Conservation (phyloP, 2,329 filamentous ascomycete genomes). For the Diaporthe destruens region DNA sequence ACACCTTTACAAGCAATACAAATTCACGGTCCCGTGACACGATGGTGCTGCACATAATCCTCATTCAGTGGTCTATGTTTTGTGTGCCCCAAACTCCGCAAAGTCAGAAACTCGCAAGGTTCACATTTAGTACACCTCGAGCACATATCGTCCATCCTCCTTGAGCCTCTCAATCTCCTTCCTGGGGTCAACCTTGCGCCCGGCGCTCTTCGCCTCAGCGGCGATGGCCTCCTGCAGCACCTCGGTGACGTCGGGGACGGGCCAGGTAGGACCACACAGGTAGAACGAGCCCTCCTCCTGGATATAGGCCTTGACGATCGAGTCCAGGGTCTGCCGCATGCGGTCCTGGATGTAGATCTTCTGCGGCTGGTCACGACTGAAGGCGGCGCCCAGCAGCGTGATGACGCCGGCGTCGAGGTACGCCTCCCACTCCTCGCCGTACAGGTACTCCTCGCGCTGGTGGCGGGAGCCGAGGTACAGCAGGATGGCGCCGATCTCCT, state of each 20-base stretch:
- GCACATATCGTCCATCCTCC: constrained; percentile 92
- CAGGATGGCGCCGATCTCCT: constrained; percentile 92
- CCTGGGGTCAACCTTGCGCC: constrained; percentile 84
- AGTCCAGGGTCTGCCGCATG: constrained; percentile 87
- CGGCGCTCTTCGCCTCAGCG: constrained; percentile 74
- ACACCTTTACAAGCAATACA: neutral
- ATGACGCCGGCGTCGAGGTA: constrained; percentile 96
- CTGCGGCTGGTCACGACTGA: constrained; percentile 95
- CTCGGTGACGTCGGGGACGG: constrained; percentile 94
- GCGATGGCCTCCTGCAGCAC: constrained; percentile 94
- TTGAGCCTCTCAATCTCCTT: constrained; percentile 98
- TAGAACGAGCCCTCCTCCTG: constrained; percentile 93
- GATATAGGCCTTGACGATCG: constrained; percentile 90
- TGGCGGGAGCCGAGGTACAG: constrained; percentile 97
- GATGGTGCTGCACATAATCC: neutral
- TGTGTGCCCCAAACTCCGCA: neutral
- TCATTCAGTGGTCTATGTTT: constrained; percentile 10
- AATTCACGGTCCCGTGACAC: neutral
- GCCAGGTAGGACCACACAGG: constrained; percentile 97
- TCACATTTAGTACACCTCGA: constrained; percentile 86
- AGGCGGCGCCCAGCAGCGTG: constrained; percentile 91
- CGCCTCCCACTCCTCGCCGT: constrained; percentile 99
- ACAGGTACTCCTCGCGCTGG: constrained; percentile 98
- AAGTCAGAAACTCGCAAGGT: neutral
- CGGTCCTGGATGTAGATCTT: constrained; percentile 99